Conservation (phyloP, 768 basidiomycete species). For the Boletus subcaerulescens region DNA sequence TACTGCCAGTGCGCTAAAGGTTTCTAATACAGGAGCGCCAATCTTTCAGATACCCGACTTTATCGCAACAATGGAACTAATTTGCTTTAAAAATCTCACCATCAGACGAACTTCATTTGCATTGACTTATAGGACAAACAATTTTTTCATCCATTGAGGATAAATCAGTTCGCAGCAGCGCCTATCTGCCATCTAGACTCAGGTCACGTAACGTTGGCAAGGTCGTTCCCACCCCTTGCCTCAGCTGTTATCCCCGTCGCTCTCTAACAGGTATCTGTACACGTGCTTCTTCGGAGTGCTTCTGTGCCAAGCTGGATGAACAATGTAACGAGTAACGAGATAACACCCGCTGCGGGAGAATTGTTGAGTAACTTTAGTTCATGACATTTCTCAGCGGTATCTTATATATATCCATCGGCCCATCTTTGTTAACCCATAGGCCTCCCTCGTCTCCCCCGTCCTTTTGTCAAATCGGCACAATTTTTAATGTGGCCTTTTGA, state of each 20-base stretch:
- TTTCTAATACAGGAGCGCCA: constrained; percentile 3
- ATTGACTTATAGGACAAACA: neutral
- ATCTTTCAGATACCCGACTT: neutral
- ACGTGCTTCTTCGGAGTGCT: constrained; percentile 13
- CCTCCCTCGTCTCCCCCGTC: constrained; percentile 4
- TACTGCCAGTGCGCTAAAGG: neutral
- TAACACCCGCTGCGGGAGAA: constrained; percentile 8
- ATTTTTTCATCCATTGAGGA: neutral
- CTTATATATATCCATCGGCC: constrained; percentile 15
- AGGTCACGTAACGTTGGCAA: constrained; percentile 19
- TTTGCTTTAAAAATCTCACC: neutral
- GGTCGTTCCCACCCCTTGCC: neutral
- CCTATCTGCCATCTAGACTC: constrained; percentile 10
- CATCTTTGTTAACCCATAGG: constrained; percentile 4
- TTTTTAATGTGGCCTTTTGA: constrained; percentile 16
- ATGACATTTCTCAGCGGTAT: constrained; percentile 11
- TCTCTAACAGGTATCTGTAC: constrained; percentile 17
- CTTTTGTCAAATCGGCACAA: neutral
- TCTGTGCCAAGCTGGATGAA: constrained; percentile 16
- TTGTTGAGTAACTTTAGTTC: constrained; percentile 10
- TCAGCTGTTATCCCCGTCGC: no score
- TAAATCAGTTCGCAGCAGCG: constrained; percentile 7
- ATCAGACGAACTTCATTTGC: neutral
- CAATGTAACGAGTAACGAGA: constrained; percentile 8
- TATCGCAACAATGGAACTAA: neutral